Percentiles rank a stretch among this genome's conserved stretches.
These are phyloP conservation scores for Candida nemodendra DNA, from an alignment of 805 yeast species.

Conservation along the genomic window DNA sequence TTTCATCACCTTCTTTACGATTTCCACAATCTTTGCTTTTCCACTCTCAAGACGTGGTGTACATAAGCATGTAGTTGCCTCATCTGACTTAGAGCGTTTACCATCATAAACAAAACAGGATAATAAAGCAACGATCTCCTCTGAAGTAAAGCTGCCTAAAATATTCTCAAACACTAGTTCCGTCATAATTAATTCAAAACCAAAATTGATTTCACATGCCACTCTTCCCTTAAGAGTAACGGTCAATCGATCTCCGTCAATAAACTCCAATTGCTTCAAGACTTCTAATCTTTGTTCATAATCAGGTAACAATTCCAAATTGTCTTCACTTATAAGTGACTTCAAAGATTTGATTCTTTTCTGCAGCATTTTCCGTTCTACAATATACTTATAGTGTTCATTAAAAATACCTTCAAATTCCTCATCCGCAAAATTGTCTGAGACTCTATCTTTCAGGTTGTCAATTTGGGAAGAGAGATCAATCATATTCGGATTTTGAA, in stretches of 20 bases:
- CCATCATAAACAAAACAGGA: conserved; percentile 96
- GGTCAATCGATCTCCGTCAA: conserved; percentile 66
- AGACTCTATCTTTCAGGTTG: conserved; percentile 23
- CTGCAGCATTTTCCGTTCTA: conserved; percentile 45
- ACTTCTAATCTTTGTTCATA: conserved; percentile 87
- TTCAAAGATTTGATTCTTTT: conserved; percentile 54
- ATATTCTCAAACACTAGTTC: conserved; percentile 90
- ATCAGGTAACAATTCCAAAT: conserved; percentile 86
- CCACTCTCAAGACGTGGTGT: conserved; percentile 84
- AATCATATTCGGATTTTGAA: conserved; percentile 35
- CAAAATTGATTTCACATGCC: conserved; percentile 88
- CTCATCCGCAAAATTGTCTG: conserved; percentile 29
- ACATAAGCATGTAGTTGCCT: conserved; percentile 41
- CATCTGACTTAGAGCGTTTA: conserved; percentile 58
- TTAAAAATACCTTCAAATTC: conserved; percentile 15
- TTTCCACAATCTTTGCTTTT: conserved; percentile 61
- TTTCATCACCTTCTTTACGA: conserved; percentile 59
- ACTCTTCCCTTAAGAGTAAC: conserved; percentile 87
- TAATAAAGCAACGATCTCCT: conserved; percentile 91
- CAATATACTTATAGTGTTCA: conserved; percentile 31
- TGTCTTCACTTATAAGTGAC: conserved; percentile 76
- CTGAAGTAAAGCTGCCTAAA: conserved; percentile 89
- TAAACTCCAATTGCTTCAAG: conserved; percentile 71
- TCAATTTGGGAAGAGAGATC: conserved; percentile 40
- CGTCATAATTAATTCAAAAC: conserved; percentile 87